These are phyloP conservation scores for Peronosclerospora sorghi DNA, from an alignment of 352 stramenopile genomes.

Conservation along the genomic window DNA sequence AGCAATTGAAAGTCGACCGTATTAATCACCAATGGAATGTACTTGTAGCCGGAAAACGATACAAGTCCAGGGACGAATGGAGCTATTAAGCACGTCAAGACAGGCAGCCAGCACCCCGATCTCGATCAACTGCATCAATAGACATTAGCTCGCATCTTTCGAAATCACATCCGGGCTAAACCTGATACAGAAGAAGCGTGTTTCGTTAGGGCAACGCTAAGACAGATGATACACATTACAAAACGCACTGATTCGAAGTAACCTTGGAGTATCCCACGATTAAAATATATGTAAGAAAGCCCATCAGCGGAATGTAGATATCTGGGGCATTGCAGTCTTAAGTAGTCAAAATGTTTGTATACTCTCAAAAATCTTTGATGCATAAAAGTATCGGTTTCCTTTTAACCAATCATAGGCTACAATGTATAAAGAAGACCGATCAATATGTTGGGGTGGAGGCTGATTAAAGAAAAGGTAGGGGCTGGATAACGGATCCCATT, in stretches of 20 bases:
- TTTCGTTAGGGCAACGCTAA: not conserved
- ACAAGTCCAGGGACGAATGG: conserved; percentile 93
- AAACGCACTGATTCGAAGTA: conserved; percentile 75
- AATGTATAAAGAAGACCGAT: too few relatives aligned
- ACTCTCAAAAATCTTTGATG: conserved; percentile 33
- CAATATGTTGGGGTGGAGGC: too few relatives aligned
- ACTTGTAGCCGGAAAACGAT: conserved; percentile 98
- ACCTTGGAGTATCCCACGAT: conserved; percentile 95
- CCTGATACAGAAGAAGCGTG: conserved; percentile 28
- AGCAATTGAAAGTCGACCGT: conserved; percentile 82
- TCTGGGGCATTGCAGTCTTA: conserved; percentile 96
- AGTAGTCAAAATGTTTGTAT: conserved; percentile 78
- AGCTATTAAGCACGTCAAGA: conserved; percentile 90
- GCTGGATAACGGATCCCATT: conserved; percentile 81
- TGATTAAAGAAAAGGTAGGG: too few relatives aligned
- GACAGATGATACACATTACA: not conserved
- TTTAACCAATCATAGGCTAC: too few relatives aligned
- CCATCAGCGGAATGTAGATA: conserved; percentile 98
- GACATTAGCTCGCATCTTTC: conserved; percentile 87
- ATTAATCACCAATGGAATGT: conserved; percentile 94
- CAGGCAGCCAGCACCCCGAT: conserved; percentile 90
- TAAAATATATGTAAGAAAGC: conserved; percentile 98
- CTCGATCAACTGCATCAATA: conserved; percentile 86
- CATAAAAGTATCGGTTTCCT: conserved; percentile 41
- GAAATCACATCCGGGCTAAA: conserved; percentile 95